These are phyloP conservation scores for Aspergillus glaucus DNA, from an alignment of 2,329 filamentous ascomycete genomes.

Conservation along the genomic window DNA sequence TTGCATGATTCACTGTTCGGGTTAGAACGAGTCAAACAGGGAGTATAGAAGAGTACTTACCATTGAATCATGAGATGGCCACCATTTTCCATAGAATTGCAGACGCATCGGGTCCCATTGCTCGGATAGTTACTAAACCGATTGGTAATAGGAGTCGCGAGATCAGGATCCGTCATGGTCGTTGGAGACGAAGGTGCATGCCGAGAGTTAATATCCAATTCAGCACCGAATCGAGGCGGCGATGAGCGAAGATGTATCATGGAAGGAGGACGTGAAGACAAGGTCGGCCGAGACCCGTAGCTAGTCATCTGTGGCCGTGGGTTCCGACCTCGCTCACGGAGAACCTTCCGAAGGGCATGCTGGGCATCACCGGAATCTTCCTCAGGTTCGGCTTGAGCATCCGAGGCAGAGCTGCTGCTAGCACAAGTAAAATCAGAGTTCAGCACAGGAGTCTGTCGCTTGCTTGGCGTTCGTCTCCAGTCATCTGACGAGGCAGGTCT, in stretches of 20 bases:
- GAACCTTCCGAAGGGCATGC: conserved; percentile 42
- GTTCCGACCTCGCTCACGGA: conserved; percentile 29
- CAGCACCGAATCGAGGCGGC: conserved; percentile 33
- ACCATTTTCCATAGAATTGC: conserved; percentile 48
- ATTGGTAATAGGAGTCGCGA: conserved; percentile 49
- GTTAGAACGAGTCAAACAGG: background rate
- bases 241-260: conserved; percentile 38
- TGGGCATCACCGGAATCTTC: conserved; percentile 39
- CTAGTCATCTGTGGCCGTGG: conserved; percentile 21
- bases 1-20: conserved; percentile 50
- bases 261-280: conserved; percentile 21
- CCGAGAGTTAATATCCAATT: conserved; percentile 31
- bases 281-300: conserved; percentile 23
- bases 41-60: conserved; percentile 24
- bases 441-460: conserved; percentile 24
- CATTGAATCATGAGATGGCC: conserved; percentile 56
- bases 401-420: conserved; percentile 22
- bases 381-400: conserved; percentile 20
- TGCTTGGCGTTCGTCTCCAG: conserved; percentile 30
- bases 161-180: conserved; percentile 44
- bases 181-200: conserved; percentile 45
- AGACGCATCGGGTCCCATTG: conserved; percentile 53
- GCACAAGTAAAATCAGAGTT: conserved; percentile 28
- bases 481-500: conserved; percentile 10
- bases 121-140: conserved; percentile 45